Evolutionary conservation across 164 flowering plant species (phyloP), one percentile per base, ranked within the genome.

Genomic region (Akebia trifoliata): DNA sequence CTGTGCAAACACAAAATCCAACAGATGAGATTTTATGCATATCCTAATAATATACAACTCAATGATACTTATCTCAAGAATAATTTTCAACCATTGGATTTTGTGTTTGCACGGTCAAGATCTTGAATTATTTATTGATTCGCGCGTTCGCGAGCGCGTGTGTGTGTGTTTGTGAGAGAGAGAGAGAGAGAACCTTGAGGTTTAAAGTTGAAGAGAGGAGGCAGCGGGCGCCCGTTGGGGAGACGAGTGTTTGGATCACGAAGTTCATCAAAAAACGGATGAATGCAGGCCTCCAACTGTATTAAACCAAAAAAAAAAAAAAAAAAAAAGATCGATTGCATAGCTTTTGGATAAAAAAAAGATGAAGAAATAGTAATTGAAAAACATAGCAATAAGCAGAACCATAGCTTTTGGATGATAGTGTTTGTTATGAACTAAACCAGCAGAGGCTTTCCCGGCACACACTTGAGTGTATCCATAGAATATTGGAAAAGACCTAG

Each of bases 191-290:
- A 59, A 72, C 72, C 75, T 60, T 72, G 72, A 35, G 75, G 56
- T 59, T 67, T 72, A 28, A 72, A 72, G 65, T 72, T 72, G 61
- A 72, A 72, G 54, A 72, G 69, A 36, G 72, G 72, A 18, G 75
- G 72, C 56, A 72, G 51, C 14, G 72, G 69, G 25, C 75, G 71
- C 22, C 75, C 75, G 60, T 67, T 72, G 32, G 75, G 75, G 10
- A 72, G 75, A 53, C 63, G 75, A 42, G 72, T 67, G 24, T 52
- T 63, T 10, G 75, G 63, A 56, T 72, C 72, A 63, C 75, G 75
- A 26, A 72, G 66, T 57, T 72, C 75, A 52, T 67, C 63, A 42
- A 72, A 72, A 47, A 72, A 64, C 32, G 75, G 75, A 42, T 72
- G 75, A 15, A 64, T 38, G 22, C 67, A 61, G 15, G 75, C 72